A percentile compares a stretch with the other conserved stretches of the same genome.
Evolutionary conservation across 768 basidiomycete genomes (phyloP).

Genomic region (Phylloporus scabripes): DNA sequence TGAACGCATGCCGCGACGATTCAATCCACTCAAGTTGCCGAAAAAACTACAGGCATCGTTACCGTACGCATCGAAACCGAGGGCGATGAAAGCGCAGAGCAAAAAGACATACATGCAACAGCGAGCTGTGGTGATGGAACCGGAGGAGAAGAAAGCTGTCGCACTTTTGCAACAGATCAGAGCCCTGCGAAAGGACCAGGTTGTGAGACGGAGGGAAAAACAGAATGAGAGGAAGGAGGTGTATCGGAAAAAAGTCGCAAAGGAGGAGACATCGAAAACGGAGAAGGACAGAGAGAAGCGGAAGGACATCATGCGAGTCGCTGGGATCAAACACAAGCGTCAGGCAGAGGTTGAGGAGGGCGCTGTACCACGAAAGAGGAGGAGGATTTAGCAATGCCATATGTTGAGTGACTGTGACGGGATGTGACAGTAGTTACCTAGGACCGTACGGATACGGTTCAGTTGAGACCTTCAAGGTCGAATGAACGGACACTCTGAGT

Average conservation of each 20-base stretch:
- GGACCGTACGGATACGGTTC: slow-evolving; percentile 1
- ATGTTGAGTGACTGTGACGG: slow-evolving; percentile 16
- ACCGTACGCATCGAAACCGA: slow-evolving; percentile 92
- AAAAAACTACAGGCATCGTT: slow-evolving; percentile 86
- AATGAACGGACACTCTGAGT: slow-evolving; percentile 25
- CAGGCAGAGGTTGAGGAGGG: slow-evolving; percentile 59
- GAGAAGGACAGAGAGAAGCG: slow-evolving; percentile 74
- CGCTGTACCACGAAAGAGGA: slow-evolving; percentile 42
- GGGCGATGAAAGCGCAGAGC: slow-evolving; percentile 68
- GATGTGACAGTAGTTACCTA: slow-evolving; percentile 12
- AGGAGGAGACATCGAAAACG: slow-evolving; percentile 52
- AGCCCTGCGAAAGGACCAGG: slow-evolving; percentile 86
- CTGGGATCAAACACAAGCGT: slow-evolving; percentile 68
- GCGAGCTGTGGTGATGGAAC: slow-evolving; percentile 91
- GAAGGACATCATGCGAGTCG: slow-evolving; percentile 68
- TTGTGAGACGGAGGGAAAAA: slow-evolving; percentile 72
- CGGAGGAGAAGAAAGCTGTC: slow-evolving; percentile 90
- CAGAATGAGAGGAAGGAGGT: slow-evolving; percentile 71
- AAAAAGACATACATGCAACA: slow-evolving; percentile 86
- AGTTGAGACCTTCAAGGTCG: slow-evolving; percentile 1
- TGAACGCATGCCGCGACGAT: slow-evolving; percentile 73
- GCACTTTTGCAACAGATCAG: slow-evolving; percentile 91
- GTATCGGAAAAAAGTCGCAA: slow-evolving; percentile 67
- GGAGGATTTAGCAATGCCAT: slow-evolving; percentile 38
- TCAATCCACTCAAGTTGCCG: slow-evolving; percentile 86